A percentile compares a stretch with the other conserved stretches of the same genome.
These are phyloP conservation scores for Hygrophila difformis DNA, from an alignment of 257 asterid species.

Conservation along the genomic window DNA sequence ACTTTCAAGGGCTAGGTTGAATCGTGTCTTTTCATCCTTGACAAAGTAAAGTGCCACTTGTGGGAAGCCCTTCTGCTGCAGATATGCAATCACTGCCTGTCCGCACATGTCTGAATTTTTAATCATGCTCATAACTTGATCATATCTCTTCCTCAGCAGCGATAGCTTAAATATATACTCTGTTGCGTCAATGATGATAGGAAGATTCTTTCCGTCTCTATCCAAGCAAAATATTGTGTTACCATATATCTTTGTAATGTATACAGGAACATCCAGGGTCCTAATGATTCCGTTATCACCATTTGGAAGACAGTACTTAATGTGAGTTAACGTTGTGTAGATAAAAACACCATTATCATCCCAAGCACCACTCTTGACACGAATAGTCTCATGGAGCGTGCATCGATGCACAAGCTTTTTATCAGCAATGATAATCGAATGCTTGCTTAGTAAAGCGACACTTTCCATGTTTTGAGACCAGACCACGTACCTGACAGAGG, in stretches of 20 bases:
- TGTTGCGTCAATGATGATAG: slow-evolving; percentile 81
- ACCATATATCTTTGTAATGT: slow-evolving; percentile 74
- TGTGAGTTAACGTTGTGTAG: slow-evolving; percentile 84
- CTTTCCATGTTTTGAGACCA: slow-evolving; percentile 97
- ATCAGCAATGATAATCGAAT: slow-evolving; percentile 87
- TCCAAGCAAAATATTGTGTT: slow-evolving; percentile 93
- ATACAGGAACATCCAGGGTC: slow-evolving; percentile 87
- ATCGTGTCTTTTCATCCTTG: slow-evolving; percentile 86
- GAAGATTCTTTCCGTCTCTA: slow-evolving; percentile 88
- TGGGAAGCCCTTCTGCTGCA: slow-evolving; percentile 99
- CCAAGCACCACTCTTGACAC: slow-evolving; percentile 99
- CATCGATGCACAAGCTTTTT: slow-evolving; percentile 88
- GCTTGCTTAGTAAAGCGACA: slow-evolving; percentile 92
- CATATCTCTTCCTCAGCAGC: slow-evolving; percentile 64
- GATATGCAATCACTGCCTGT: slow-evolving; percentile 97
- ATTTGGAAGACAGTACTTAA: slow-evolving; percentile 94
- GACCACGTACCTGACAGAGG: slow-evolving; percentile 78
- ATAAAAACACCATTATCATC: slow-evolving; percentile 93
- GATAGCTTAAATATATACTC: slow-evolving; percentile 81
- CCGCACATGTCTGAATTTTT: slow-evolving; percentile 86
- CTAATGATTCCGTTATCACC: slow-evolving; percentile 96
- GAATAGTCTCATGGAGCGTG: slow-evolving; percentile 96
- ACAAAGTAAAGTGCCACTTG: slow-evolving; percentile 97
- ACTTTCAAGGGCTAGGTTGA: too few species aligned
- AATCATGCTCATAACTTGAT: slow-evolving; percentile 95